Evolutionary conservation across 225 moss, liverwort and hornwort genomes (phyloP), one percentile per base, ranked within the genome.

Genomic region (Straminergon stramineum): DNA sequence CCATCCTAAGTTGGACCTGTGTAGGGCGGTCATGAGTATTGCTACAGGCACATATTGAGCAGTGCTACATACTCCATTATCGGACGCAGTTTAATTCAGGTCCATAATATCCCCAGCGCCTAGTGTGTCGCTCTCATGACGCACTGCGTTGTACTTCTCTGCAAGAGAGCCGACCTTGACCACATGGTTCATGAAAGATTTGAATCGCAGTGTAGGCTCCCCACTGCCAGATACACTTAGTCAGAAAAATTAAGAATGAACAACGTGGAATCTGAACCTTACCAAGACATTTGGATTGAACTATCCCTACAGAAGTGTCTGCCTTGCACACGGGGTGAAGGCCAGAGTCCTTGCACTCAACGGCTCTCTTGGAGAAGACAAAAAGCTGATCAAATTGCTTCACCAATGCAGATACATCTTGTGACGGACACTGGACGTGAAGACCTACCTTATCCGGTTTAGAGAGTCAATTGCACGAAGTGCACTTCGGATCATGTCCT

Each of bases 401-500:
- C 82, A 87, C 84, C 84, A 82, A 56, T n/a, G 73, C 86, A 90
- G 91, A 88, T 84, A 56, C 63, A 53, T 62, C 78, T 86, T 90
- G 81, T 66, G 66, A 85, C 84, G 75, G 57, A 61, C 77, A 70
- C 76, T 78, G 71, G 75, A 88, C 67, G 21, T 79, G 75, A 90
- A 85, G 35, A 71, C 91, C 88, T 91, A 94, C 99, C 97, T 99
- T 90, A 99, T 97, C 89, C 99, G 95, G 87, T 97, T 97, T 8
- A 99, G 88, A 64, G 97, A 97, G 91, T 99, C 99, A 55, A 99
- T 96, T 57, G 97, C 99, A 85, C 99, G 95, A 66, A 99, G 92
- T 84, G 99, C 97, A 93, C 99, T 99, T 74, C 99, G 96, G 84
- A 99, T 99, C 99, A 99, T 99, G 89, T 99, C 99, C 89, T 99